phyloP scores from a whole-genome alignment of 2,329 filamentous ascomycete genomes.

The Aaosphaeria pasadenensis region DNA sequence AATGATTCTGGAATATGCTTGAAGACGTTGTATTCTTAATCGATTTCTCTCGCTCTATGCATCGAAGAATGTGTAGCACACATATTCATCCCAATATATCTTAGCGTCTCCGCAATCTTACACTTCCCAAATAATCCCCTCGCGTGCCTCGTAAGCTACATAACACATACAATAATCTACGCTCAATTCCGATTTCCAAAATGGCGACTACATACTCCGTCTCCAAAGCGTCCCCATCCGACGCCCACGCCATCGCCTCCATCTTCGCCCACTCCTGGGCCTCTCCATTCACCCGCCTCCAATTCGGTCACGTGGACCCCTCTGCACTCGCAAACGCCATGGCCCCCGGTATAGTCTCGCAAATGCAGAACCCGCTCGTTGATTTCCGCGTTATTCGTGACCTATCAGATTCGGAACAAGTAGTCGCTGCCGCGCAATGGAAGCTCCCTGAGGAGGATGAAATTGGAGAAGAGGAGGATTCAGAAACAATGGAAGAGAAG shows the following conservation, averaged over 20 bases:
- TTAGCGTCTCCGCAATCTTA: too few species aligned
- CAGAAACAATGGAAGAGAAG: constrained; percentile 14
- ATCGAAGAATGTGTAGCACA: too few species aligned
- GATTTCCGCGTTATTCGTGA: constrained; percentile 15
- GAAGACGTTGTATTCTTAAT: too few species aligned
- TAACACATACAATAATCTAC: too few species aligned
- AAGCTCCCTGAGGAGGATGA: constrained; percentile 6
- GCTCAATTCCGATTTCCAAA: background rate
- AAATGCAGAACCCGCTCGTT: constrained; percentile 2
- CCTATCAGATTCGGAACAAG: constrained; percentile 1
- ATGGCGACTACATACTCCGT: constrained; percentile 5
- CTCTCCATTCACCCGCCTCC: constrained; percentile 22
- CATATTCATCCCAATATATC: too few species aligned
- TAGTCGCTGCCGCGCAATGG: constrained; percentile 28
- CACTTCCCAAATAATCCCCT: too few species aligned
- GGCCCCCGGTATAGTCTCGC: constrained; percentile 14
- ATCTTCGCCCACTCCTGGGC: constrained; percentile 25
- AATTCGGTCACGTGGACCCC: constrained; percentile 22
- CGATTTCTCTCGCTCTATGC: too few species aligned
- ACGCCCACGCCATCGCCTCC: constrained; percentile 17
- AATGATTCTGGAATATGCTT: too few species aligned
- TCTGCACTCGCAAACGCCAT: constrained; percentile 11
- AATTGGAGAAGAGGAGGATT: background rate
- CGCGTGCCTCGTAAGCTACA: too few species aligned
- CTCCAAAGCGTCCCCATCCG: constrained; percentile 8